Evolutionary conservation across 192 early-diverging fungal species (phyloP).

Genomic region (Podochytrium sp.): DNA sequence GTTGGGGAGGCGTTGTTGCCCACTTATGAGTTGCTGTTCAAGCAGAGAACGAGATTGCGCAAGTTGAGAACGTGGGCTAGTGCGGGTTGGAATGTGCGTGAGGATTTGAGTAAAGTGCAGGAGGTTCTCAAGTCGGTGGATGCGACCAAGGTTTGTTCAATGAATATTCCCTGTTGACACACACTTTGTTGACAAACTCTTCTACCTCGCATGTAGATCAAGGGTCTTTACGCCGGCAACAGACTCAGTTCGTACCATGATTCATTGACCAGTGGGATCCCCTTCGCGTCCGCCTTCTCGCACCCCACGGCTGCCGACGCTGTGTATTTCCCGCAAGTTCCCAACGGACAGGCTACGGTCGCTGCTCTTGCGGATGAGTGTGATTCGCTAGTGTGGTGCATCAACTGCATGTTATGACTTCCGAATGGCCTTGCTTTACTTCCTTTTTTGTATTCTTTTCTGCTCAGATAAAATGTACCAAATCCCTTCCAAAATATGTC

Average conservation of each 20-base stretch:
- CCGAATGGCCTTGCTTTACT: too few species aligned
- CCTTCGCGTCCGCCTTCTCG: too few species aligned
- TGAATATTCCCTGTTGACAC: too few species aligned
- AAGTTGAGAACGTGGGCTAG: constrained; percentile 2
- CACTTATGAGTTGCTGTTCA: constrained; percentile 25
- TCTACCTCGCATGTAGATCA: not conserved
- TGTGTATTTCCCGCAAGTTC: constrained; percentile 7
- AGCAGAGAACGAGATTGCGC: constrained; percentile 14
- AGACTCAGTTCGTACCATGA: not conserved
- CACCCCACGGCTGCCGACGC: too few species aligned
- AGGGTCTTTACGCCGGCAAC: constrained; percentile 1
- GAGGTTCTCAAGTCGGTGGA: constrained; percentile 6
- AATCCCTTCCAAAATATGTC: too few species aligned
- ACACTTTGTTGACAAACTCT: too few species aligned
- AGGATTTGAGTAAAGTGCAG: not conserved
- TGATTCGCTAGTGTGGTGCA: constrained; percentile 24
- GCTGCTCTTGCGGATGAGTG: constrained; percentile 33
- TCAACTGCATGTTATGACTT: constrained; percentile 13
- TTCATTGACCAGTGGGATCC: not conserved
- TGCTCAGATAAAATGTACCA: too few species aligned
- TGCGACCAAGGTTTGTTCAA: constrained; percentile 8
- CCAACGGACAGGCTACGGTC: constrained; percentile 20
- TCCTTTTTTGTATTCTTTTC: too few species aligned
- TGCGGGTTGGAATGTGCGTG: constrained; percentile 12
- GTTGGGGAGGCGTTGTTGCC: constrained; percentile 14